These are phyloP conservation scores for Kregervanrija pseudodelftensis DNA, from an alignment of 805 yeast species.

Conservation along the genomic window DNA sequence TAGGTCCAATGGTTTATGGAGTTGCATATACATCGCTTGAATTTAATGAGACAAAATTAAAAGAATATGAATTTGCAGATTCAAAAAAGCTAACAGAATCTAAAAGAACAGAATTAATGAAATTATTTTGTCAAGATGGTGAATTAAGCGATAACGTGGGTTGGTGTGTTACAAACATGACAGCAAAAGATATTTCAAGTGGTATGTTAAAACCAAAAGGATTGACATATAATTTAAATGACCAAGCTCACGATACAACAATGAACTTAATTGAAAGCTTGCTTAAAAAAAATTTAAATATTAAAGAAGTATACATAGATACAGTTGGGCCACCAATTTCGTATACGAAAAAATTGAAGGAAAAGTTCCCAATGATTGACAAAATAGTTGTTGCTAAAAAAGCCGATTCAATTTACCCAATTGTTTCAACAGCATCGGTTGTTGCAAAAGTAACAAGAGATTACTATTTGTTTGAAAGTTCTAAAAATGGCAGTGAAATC, in stretches of 20 bases:
- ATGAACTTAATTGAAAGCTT: constrained; percentile 68
- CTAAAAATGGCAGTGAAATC: constrained; percentile 9
- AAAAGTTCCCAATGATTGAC: constrained; percentile 49
- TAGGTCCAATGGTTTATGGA: constrained; percentile 98
- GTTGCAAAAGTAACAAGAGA: constrained; percentile 97
- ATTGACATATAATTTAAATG: constrained; percentile 66
- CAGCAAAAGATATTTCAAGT: constrained; percentile 78
- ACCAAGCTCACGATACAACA: constrained; percentile 95
- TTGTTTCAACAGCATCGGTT: constrained; percentile 90
- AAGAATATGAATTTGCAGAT: constrained; percentile 80
- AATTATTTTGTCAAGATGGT: constrained; percentile 41
- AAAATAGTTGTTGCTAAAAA: constrained; percentile 83
- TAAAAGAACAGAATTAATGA: constrained; percentile 55
- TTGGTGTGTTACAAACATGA: constrained; percentile 79
- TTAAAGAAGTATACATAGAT: constrained; percentile 77
- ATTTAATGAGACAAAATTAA: constrained; percentile 39
- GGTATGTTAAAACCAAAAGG: constrained; percentile 72
- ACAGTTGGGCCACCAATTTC: constrained; percentile 94
- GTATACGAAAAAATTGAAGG: constrained; percentile 69
- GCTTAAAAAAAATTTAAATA: constrained; percentile 29
- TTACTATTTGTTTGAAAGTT: constrained; percentile 19
- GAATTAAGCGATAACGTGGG: constrained; percentile 60
- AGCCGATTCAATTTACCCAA: constrained; percentile 88
- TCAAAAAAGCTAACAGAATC: constrained; percentile 79
- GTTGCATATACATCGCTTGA: constrained; percentile 63